phyloP scores from a whole-genome alignment of 352 stramenopile species.

The Globisporangium okanoganense region DNA sequence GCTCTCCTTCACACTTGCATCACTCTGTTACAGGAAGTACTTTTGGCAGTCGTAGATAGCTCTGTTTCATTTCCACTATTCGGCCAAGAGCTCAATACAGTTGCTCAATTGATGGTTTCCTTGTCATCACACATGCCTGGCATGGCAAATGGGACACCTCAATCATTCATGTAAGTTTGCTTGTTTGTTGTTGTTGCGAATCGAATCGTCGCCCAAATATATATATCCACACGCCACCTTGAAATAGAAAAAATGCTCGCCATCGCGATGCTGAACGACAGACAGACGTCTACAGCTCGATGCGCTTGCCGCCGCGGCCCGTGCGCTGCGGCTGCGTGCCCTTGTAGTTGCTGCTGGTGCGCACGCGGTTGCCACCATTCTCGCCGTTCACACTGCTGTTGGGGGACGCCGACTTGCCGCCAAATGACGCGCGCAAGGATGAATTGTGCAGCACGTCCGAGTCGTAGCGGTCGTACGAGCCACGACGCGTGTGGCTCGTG shows the following conservation, averaged over 20 bases:
- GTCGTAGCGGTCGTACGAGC: slow-evolving; percentile 56
- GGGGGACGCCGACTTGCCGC: slow-evolving; percentile 10
- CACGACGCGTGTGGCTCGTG: slow-evolving; percentile 38
- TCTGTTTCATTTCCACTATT: neutral
- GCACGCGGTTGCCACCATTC: slow-evolving; percentile 11
- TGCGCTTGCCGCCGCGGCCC: slow-evolving; percentile 57
- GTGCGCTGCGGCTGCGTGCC: slow-evolving; percentile 48
- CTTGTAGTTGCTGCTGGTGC: slow-evolving; percentile 25
- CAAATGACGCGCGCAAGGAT: slow-evolving; percentile 28
- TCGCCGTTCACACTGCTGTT: slow-evolving; percentile 20
- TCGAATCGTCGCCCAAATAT: neutral
- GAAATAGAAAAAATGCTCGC: neutral
- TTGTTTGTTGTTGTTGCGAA: neutral
- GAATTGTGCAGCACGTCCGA: slow-evolving; percentile 30
- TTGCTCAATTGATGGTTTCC: slow-evolving; percentile 2
- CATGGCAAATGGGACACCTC: no score
- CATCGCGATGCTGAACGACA: no score
- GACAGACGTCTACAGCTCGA: slow-evolving; percentile 61
- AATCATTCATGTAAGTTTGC: no score
- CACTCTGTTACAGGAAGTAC: neutral
- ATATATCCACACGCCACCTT: slow-evolving; percentile 1
- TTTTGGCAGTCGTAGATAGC: neutral
- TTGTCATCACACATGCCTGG: neutral
- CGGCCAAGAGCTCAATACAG: neutral
- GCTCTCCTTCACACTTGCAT: neutral